These are phyloP conservation scores for Datisca glomerata DNA, from an alignment of 306 rosid species.

Conservation along the genomic window DNA sequence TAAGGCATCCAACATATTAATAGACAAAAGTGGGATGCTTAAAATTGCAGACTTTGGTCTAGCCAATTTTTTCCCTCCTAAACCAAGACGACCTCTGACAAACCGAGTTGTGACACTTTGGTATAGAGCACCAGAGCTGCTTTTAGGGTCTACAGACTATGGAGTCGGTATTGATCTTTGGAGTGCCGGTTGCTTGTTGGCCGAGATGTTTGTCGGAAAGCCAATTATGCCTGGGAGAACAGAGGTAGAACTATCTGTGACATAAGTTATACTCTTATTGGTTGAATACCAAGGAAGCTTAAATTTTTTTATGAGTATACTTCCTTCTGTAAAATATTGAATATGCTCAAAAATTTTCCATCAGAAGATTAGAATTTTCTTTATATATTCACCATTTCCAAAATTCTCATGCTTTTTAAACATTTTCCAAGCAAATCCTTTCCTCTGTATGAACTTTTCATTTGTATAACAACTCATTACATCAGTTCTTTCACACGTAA, in stretches of 20 bases:
- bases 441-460: too few relatives aligned
- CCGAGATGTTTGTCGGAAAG: slow-evolving; percentile 55
- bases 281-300: too few relatives aligned
- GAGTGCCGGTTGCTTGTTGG: slow-evolving; percentile 78
- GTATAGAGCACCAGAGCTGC: slow-evolving; percentile 87
- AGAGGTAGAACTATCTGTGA: slow-evolving; percentile 35
- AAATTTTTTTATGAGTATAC: too few relatives aligned
- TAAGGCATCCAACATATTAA: slow-evolving; percentile 67
- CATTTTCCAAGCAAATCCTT: too few relatives aligned
- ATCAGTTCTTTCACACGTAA: too few relatives aligned
- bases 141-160: slow-evolving; percentile 68
- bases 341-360: too few relatives aligned
- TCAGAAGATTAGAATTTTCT: too few relatives aligned
- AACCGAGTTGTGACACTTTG: slow-evolving; percentile 80
- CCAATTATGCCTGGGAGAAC: slow-evolving; percentile 71
- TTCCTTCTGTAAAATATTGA: too few relatives aligned
- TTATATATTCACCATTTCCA: too few relatives aligned
- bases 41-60: slow-evolving; percentile 89
- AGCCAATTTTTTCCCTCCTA: slow-evolving; percentile 32
- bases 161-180: slow-evolving; percentile 73
- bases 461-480: too few relatives aligned
- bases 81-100: slow-evolving; percentile 36
- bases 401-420: too few relatives aligned
- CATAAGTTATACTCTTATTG: too few relatives aligned
- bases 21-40: slow-evolving; percentile 44